Base-by-base conservation (phyloP, 2,329 filamentous ascomycete species). In the Claviceps maximensis region DNA sequence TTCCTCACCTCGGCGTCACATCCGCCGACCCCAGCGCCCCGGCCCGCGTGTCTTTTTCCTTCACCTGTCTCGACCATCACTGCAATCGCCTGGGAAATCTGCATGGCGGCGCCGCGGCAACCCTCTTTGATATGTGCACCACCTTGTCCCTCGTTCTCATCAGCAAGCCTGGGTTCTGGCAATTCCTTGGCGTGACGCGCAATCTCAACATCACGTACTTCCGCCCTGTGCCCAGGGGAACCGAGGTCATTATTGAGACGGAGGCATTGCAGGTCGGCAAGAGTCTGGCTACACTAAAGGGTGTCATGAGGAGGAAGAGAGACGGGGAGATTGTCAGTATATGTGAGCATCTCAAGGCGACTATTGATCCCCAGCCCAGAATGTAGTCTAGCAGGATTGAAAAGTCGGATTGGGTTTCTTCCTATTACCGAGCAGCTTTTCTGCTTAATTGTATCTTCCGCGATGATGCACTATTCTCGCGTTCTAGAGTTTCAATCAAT, bases 181-280 rank as follows among this genome's bases (percentile, higher is more conserved):
- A 73, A 53, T 70, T 68, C 41, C 72, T 82, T 25, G 84, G 84
- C 40, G 83, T 88, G 27, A 81, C 74, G 61, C 75, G 84, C 54
- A 82, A 79, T 27, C 71, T 89, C 52, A 80, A 76, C 60, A 74
- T 84, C 44, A 86, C 81, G 0, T 89, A 86, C 64, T 67, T 88
- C 55, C 74, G 82, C 1, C 84, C 84, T 1, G 73, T 77, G 3
- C 76, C 77, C 1, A 61, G 64, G 13, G 81, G 77, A 10, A 68
- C 67, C 1, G 70, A 72, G 58, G 67, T 81, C 9, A 59, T 78
- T 21, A 62, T 86, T 45, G 72, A 79, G 57, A 76, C 75, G 58
- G 78, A 82, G 59, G 65, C 83, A 17, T 66, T 84, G 5, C 76
- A 81, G 56, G 66, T 75, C 19, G 83, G 83, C 2, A 74, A 71